Evolutionary conservation across 495 filamentous ascomycete genomes (phyloP), one percentile per base, ranked within the genome.

Genomic region (Daldinia caldariorum): DNA sequence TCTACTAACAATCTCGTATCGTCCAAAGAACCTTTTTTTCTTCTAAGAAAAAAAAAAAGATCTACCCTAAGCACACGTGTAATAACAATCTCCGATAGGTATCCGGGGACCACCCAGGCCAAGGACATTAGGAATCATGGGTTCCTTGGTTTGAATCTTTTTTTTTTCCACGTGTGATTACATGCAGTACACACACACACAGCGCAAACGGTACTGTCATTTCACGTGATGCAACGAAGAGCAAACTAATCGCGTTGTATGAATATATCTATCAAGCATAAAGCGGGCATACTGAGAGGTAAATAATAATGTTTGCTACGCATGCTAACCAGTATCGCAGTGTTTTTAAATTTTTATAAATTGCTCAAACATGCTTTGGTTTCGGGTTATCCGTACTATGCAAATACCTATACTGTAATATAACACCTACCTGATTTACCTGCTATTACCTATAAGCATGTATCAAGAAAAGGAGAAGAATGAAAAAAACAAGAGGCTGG

Each of bases 81-180:
- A 53, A 32, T 47, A 32, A n/a, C 49, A 53, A 53, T 53, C 49
- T 53, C 49, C 49, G 49, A 53, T 53, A 53, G 29, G 26, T 22
- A 53, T 32, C 49, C 22, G 22, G 49, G 29, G 12, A 47, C 49
- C 29, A 53, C 49, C 49, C 22, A 32, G 49, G 43, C 22, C 20
- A 20, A 47, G 18, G 16, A 47, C 7, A 47, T 47, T 22, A 22
- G 18, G 43, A 47, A 47, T 47, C 43, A 47, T 47, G 41, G 43
- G 43, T n/a, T 0, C 43, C 18, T 47, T 47, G 43, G 9, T 16
- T 1, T 20, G 20, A 22, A 18, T 22, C 43, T 47, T 47, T 16
- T 47, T 47, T 16, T 47, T 16, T 47, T 16, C 43, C 43, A 47
- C 43, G 43, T 47, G 43, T 1, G 16, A 47, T 47, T 47, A 47